Evolutionary conservation across 2,329 filamentous ascomycete species (phyloP).

Genomic region (Pseudocercospora eumusae): DNA sequence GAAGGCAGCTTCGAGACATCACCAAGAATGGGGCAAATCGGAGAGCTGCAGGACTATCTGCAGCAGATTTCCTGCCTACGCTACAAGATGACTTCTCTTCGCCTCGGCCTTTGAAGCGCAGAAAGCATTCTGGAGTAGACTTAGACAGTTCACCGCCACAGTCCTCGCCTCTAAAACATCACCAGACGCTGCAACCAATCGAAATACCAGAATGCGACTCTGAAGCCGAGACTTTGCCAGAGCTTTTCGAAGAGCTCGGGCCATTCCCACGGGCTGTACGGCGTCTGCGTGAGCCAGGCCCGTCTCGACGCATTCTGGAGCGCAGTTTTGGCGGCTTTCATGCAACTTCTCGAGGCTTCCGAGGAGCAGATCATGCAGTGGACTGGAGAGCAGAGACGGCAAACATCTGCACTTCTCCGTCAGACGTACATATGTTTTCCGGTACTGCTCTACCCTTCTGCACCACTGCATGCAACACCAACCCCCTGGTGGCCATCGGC

Average conservation of each 20-base stretch:
- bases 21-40: conserved; percentile 50
- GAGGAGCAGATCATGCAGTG: conserved; percentile 45
- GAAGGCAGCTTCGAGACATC: conserved; percentile 53
- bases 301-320: conserved; percentile 45
- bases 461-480: conserved; percentile 66
- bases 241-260: conserved; percentile 44
- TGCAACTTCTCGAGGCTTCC: conserved; percentile 44
- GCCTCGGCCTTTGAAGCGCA: conserved; percentile 33
- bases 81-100: conserved; percentile 31
- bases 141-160: conserved; percentile 51
- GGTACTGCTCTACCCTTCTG: conserved; percentile 64
- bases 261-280: conserved; percentile 48
- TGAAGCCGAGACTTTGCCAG: conserved; percentile 43
- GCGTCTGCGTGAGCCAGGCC: conserved; percentile 40
- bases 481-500: conserved; percentile 67
- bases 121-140: conserved; percentile 37
- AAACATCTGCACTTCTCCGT: conserved; percentile 59
- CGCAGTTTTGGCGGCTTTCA: conserved; percentile 50
- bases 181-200: conserved; percentile 26
- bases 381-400: conserved; percentile 62
- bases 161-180: conserved; percentile 51
- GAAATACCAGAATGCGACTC: conserved; percentile 29
- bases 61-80: conserved; percentile 10
- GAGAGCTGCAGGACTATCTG: conserved; percentile 17
- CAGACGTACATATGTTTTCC: conserved; percentile 55